Evolutionary conservation across 2,329 filamentous ascomycete genomes (phyloP).

Genomic region (Aureobasidium lini): DNA sequence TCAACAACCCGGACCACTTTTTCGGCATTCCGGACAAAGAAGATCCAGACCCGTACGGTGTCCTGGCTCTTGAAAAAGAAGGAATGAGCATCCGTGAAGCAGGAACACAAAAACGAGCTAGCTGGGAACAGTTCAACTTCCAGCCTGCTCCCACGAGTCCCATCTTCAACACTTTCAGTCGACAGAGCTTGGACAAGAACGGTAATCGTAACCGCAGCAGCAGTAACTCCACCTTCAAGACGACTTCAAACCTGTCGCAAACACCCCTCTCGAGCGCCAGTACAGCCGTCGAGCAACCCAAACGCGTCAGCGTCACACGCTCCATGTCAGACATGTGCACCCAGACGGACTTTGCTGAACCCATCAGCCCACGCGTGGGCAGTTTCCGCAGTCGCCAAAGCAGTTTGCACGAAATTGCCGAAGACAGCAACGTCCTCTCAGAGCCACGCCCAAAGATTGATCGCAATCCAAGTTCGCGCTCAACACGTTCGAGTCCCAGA

Average conservation of each 20-base stretch:
- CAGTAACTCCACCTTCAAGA: conserved; percentile 61
- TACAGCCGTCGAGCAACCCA: background rate
- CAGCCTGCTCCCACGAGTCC: conserved; percentile 70
- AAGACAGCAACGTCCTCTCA: conserved; percentile 16
- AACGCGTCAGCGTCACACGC: background rate
- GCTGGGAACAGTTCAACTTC: conserved; percentile 76
- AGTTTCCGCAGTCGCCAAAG: conserved; percentile 15
- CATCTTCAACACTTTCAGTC: conserved; percentile 48
- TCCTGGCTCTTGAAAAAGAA: conserved; percentile 82
- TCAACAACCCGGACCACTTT: conserved; percentile 41
- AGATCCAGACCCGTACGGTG: conserved; percentile 87
- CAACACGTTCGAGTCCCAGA: background rate
- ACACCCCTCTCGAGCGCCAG: conserved; percentile 51
- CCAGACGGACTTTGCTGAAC: conserved; percentile 43
- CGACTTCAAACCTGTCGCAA: conserved; percentile 58
- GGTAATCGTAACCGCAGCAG: conserved; percentile 42
- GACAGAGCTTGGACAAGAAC: conserved; percentile 57
- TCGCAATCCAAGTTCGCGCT: conserved; percentile 4
- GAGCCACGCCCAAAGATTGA: conserved; percentile 2
- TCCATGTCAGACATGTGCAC: conserved; percentile 59
- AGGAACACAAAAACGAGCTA: conserved; percentile 65
- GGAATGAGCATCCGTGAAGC: conserved; percentile 86
- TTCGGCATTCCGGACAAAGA: conserved; percentile 75
- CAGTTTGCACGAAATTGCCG: conserved; percentile 29
- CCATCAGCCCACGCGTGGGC: conserved; percentile 15